Base-by-base conservation (phyloP, 805 yeast species). In the Yarrowia alimentaria region DNA sequence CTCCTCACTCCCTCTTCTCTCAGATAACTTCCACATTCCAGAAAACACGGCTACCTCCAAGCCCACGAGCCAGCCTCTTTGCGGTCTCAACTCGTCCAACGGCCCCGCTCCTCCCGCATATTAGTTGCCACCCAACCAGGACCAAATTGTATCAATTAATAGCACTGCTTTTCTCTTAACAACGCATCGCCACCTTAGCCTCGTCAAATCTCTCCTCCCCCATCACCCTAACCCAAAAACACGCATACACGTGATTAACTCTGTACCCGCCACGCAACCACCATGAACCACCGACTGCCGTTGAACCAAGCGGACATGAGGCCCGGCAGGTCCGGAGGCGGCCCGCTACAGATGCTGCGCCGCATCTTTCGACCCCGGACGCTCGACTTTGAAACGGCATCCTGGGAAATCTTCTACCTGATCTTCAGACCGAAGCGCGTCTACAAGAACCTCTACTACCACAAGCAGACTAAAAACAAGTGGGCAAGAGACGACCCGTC, bases 401-500 rank as follows among this genome's bases (percentile, higher is more conserved):
- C 81, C 54, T 90, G 96, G 96, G 97, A 90, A 64, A 82, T 89
- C 66, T 70, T 83, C 55, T 77, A 87, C 60, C 68, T 89, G 51
- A 70, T 89, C 12, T 70, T 80, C 20, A 77, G 81, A 32, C 97
- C 97, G 1, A 78, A 82, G 60, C 81, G 85, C 55, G 94, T 89
- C 60, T 89, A 85, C 69, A 76, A 85, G 56, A 78, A 89, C 16
- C 76, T 87, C 54, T 87, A 85, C 63, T 87, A 85, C 62, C 89
- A 86, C 57, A 84, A 81, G 59, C 91, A 85, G 58, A 82, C 88
- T 2, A 81, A 79, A 60, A 78, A 82, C 58, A 78, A 79, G 56
- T 88, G 94, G 83, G 81, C 95, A 1, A 74, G 97, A 56, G 96
- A 90, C 65, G 97, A 89, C 65, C 97, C 97, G 0, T 81, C 93